These are phyloP conservation scores for Cryptosporidium bovis DNA, from an alignment of 169 alveolate genomes.

Conservation along the genomic window DNA sequence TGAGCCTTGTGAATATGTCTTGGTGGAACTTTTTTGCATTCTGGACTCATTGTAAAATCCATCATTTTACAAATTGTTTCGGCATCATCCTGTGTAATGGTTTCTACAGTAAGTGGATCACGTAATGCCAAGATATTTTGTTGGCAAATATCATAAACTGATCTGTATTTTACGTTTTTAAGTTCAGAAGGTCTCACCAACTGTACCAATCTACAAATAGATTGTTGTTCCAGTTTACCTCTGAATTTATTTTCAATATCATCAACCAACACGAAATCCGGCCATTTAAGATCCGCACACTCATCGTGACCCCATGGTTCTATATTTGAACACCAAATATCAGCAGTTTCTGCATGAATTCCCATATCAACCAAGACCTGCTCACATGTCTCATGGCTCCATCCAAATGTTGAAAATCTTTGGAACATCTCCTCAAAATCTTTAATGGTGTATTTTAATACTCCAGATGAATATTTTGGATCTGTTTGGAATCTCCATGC, in stretches of 20 bases:
- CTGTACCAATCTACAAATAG: constrained; percentile 71
- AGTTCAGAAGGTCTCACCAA: constrained; percentile 62
- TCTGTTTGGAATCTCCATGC: constrained; percentile 74
- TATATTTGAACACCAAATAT: constrained; percentile 65
- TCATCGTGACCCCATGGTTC: constrained; percentile 75
- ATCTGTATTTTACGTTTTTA: constrained; percentile 29
- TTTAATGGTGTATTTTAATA: constrained; percentile 44
- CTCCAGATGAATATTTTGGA: constrained; percentile 46
- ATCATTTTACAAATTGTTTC: constrained; percentile 67
- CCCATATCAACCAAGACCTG: constrained; percentile 72
- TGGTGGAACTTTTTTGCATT: constrained; percentile 67
- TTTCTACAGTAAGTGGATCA: constrained; percentile 58
- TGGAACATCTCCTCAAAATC: constrained; percentile 59
- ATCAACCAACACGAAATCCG: constrained; percentile 60
- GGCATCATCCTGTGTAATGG: constrained; percentile 69
- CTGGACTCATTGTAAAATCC: constrained; percentile 62
- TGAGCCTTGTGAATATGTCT: constrained; percentile 53
- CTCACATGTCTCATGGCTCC: constrained; percentile 72
- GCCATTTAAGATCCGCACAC: constrained; percentile 65
- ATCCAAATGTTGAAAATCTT: constrained; percentile 51
- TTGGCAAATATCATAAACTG: constrained; percentile 60
- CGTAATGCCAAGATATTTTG: constrained; percentile 63
- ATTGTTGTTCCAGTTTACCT: constrained; percentile 68
- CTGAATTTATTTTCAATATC: constrained; percentile 58
- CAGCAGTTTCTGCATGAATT: constrained; percentile 36